Base-by-base conservation (phyloP, 257 asterid species). In the Solanum clarkiae region DNA sequence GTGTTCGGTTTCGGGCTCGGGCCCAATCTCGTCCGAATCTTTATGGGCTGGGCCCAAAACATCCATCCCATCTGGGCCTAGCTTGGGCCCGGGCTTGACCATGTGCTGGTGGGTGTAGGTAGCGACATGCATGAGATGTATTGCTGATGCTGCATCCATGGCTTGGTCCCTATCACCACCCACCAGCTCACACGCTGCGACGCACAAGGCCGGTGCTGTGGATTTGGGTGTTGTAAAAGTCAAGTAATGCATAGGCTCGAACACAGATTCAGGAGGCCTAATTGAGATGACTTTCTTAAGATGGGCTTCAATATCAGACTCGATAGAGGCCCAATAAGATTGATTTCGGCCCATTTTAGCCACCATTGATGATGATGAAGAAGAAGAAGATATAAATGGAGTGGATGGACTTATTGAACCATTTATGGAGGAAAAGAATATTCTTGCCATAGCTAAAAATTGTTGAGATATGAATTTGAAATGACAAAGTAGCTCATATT, bases 171-270 rank as follows among this genome's bases (percentile, higher is more conserved):
- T 72, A 36, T 88, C 91, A 1, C 98, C 93, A 42, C 98, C 94
- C 2, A 93, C 86, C 29, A 94, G 88, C 86, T 95, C 98, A 11
- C 98, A 95, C 1, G 96, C 98, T 0, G 98, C 98, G 56, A 93
- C 87, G 86, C 98, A 94, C 1, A 95, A 89, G 1, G 94, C 88
- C 4, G 98, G 88, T 0, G 98, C 95, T 42, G 89, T 86, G 84
- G 94, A 90, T 66, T 85, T 75, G 0, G 98, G 95, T 75, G 95
- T 94, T 17, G 96, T 72, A 49, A 95, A 85, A 32, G 94, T 90
- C 86, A 95, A 90, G 84, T 93, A 86, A 81, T 84, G 94, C 98
- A 94, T 93, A 82, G 98, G 98, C 92, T 89, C 94, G 82, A 91
- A 91, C 4, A 94, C 96, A 0, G 92, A 82, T 56, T 88, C 91